A percentile compares a stretch with the other conserved stretches of the same genome.
These are phyloP conservation scores for Candida yuanshanica DNA, from an alignment of 805 yeast genomes.

Conservation along the genomic window DNA sequence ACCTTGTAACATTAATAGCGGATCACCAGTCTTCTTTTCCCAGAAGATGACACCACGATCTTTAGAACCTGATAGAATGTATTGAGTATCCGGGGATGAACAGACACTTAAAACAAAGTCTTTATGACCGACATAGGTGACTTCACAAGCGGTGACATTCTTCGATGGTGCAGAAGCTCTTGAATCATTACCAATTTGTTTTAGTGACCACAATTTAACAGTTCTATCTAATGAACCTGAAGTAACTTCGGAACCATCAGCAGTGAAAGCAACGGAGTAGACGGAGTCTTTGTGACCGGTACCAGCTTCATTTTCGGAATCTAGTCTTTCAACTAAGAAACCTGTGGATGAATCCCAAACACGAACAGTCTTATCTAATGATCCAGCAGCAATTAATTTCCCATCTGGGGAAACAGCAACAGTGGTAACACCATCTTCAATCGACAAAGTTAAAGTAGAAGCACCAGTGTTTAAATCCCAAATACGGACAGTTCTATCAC, in stretches of 20 bases:
- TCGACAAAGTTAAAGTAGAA: constrained; percentile 80
- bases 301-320: constrained; percentile 79
- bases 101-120: constrained; percentile 94
- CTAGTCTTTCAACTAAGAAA: constrained; percentile 84
- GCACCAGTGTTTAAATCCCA: constrained; percentile 93
- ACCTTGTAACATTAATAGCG: constrained; percentile 92
- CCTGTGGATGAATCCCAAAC: constrained; percentile 97
- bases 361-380: constrained; percentile 89
- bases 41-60: constrained; percentile 97
- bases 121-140: constrained; percentile 91
- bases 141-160: constrained; percentile 63
- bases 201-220: constrained; percentile 91
- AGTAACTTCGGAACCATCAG: constrained; percentile 86
- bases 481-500: constrained; percentile 92
- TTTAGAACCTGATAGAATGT: constrained; percentile 89
- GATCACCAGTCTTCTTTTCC: constrained; percentile 90
- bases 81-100: constrained; percentile 87
- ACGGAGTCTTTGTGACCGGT: constrained; percentile 97
- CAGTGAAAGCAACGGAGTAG: constrained; percentile 89
- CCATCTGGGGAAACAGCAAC: constrained; percentile 97
- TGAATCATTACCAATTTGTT: constrained; percentile 43
- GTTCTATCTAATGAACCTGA: constrained; percentile 95
- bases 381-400: constrained; percentile 90
- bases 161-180: constrained; percentile 35
- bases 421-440: constrained; percentile 97